Evolutionary conservation across 2,329 filamentous ascomycete species (phyloP), one percentile per base, ranked within the genome.

Genomic region (Beauveria sp.): DNA sequence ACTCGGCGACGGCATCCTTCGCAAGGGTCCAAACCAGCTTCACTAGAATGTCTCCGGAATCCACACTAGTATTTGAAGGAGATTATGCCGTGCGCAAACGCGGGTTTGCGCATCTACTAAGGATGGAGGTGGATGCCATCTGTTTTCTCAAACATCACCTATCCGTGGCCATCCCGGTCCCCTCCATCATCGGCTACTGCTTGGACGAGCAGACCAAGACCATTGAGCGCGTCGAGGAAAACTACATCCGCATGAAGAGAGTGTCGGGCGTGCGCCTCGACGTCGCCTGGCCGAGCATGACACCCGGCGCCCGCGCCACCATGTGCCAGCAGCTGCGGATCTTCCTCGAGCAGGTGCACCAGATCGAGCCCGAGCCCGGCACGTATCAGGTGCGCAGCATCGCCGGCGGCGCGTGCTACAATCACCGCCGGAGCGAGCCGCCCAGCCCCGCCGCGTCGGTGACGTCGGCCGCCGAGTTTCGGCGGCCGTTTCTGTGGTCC

Each of bases 211-310:
- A 20, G 16, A 20, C n/a, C 22, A 45, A 57, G 42, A 62, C 20
- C 16, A 52, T 22, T 22, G 50, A 38, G 24, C 20, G n/a, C n/a
- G 50, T 52, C 10, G 24, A 64, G 9, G 54, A 40, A 6, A 53
- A 61, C 60, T 65, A 63, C 62, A 64, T 65, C n/a, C 58, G 62
- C 26, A 65, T 65, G 64, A 30, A 65, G 46, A 40, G 56, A 20
- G 28, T 65, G 16, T 34, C 60, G 10, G 64, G 64, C 20, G 43
- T 7, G 28, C 52, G 63, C 38, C 62, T 65, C 26, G 64, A 54
- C 45, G 53, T 46, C 16, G 64, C 64, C 28, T 65, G 64, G 62
- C 64, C 64, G 14, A 18, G 20, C 24, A 63, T 65, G 62, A 43
- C 43, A 8, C 60, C 62, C 2, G 34, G 55, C 10, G 55, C 52